Evolutionary conservation across 306 rosid species (phyloP).

Genomic region (Dryas octopetala): DNA sequence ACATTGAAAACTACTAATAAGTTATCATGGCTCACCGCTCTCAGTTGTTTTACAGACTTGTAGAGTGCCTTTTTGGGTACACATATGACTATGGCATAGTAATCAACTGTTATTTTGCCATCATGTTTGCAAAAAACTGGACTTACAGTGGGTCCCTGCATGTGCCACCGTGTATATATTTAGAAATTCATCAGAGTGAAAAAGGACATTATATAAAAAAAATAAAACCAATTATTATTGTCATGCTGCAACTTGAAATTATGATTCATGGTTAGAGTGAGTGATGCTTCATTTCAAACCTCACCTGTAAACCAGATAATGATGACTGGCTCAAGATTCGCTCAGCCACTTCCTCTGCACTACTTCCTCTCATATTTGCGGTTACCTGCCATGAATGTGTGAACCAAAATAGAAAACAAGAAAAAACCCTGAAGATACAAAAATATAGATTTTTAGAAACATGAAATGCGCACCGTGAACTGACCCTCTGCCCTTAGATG

Average conservation of each 20-base stretch:
- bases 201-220: conserved; percentile 6
- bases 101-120: conserved; percentile 62
- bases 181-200: background rate
- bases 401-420: background rate
- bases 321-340: conserved; percentile 79
- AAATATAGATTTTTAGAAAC: conserved; percentile 7
- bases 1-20: background rate
- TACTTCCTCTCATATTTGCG: conserved; percentile 96
- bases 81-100: conserved; percentile 85
- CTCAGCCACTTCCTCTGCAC: conserved; percentile 89
- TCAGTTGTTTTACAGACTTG: conserved; percentile 78
- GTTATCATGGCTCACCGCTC: conserved; percentile 66
- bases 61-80: conserved; percentile 80
- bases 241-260: background rate
- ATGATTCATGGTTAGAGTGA: background rate
- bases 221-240: background rate
- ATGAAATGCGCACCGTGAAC: conserved; percentile 59
- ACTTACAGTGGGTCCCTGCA: conserved; percentile 93
- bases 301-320: conserved; percentile 86
- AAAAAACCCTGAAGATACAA: conserved; percentile 6
- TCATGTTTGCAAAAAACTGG: conserved; percentile 74
- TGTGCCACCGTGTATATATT: conserved; percentile 16
- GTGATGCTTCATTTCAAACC: conserved; percentile 24
- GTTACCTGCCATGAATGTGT: conserved; percentile 52
- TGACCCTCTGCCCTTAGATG: conserved; percentile 80